A percentile compares a stretch with the other conserved stretches of the same genome.
phyloP scores from a whole-genome alignment of 2,329 filamentous ascomycete species.

The Fusarium brevicatenulatum region DNA sequence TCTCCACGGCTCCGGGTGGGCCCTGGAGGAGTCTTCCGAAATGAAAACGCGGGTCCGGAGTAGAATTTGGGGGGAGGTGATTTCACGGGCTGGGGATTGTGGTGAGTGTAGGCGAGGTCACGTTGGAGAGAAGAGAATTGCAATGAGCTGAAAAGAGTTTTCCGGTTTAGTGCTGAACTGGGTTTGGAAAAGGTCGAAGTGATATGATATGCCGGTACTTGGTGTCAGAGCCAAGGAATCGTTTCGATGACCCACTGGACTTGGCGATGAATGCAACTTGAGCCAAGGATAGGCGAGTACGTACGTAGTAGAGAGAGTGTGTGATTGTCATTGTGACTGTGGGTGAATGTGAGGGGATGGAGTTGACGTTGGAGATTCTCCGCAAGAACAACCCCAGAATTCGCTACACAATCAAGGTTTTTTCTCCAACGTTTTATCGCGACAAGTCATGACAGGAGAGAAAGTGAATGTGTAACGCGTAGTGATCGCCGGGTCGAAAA shows the following conservation, averaged over 20 bases:
- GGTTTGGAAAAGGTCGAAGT: neutral
- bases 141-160: neutral
- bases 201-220: slow-evolving; percentile 16
- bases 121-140: neutral
- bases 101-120: slow-evolving; percentile 3
- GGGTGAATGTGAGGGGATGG: neutral
- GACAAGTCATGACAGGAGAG: too few species aligned
- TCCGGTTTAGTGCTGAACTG: slow-evolving; percentile 1
- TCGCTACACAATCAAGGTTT: slow-evolving; percentile 30
- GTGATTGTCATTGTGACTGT: too few species aligned
- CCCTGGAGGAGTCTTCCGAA: slow-evolving; percentile 16
- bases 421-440: neutral
- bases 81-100: neutral
- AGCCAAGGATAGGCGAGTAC: neutral
- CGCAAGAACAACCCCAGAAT: slow-evolving; percentile 18
- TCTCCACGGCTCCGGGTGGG: slow-evolving; percentile 39
- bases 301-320: neutral
- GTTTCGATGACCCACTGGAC: slow-evolving; percentile 14
- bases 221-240: slow-evolving; percentile 16
- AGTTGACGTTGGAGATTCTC: neutral
- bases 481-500: slow-evolving; percentile 15
- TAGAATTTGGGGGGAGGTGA: neutral
- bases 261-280: slow-evolving; percentile 24
- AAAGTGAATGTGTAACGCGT: neutral
- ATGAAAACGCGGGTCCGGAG: slow-evolving; percentile 31